A percentile compares a stretch with the other conserved stretches of the same genome.
Conservation (phyloP, 1,139 yeast species). For the Pichia sp. region DNA sequence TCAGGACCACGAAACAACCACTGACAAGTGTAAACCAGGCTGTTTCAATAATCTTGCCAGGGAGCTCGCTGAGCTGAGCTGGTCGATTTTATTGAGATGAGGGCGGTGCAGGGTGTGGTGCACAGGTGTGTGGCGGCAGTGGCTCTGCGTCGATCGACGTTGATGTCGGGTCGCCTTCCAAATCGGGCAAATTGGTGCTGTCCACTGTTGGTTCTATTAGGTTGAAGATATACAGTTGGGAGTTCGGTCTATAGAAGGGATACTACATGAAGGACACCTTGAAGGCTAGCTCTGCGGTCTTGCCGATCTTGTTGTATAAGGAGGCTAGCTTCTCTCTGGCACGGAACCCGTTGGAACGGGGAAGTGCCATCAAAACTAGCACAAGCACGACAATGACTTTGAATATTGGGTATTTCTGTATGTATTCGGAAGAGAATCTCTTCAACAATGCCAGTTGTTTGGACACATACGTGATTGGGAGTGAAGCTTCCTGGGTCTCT, state of each 20-base stretch:
- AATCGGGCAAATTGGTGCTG: too few species aligned
- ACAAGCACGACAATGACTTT: neutral
- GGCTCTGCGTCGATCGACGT: neutral
- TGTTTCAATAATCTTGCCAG: too few species aligned
- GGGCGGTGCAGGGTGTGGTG: neutral
- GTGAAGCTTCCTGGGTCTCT: neutral
- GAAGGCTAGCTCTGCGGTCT: slow-evolving; percentile 3
- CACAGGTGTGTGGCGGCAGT: neutral
- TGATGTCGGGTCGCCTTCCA: too few species aligned
- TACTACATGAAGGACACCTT: neutral
- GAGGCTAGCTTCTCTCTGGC: neutral
- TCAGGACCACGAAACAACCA: too few species aligned
- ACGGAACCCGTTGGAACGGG: neutral
- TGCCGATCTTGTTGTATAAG: neutral
- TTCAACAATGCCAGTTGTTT: neutral
- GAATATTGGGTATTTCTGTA: neutral
- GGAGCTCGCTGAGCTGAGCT: too few species aligned
- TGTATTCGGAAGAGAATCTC: neutral
- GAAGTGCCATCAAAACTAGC: neutral
- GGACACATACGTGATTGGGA: neutral
- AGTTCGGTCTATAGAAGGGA: neutral
- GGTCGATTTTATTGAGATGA: too few species aligned
- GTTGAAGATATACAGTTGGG: too few species aligned
- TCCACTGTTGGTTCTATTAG: too few species aligned
- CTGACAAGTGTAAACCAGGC: too few species aligned